These are phyloP conservation scores for Eimeria brunetti DNA, from an alignment of 169 alveolate species.

Conservation along the genomic window DNA sequence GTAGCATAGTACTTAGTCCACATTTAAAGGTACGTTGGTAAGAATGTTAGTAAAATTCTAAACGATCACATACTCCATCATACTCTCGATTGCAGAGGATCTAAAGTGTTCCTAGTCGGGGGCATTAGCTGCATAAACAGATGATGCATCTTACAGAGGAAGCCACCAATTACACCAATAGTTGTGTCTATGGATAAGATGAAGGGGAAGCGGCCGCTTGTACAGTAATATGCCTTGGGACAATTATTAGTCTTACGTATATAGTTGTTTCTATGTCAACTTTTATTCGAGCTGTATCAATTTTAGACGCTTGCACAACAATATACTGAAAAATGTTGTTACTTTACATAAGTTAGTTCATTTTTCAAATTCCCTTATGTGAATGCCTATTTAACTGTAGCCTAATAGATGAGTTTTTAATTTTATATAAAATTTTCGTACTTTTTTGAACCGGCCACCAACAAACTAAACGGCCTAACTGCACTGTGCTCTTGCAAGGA, in stretches of 20 bases:
- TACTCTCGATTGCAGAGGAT: not conserved
- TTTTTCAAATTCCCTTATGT: too few species aligned
- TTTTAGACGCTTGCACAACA: not conserved
- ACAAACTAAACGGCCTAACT: not conserved
- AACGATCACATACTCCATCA: not conserved
- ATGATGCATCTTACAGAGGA: not conserved
- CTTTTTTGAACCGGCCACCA: not conserved
- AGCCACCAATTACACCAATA: not conserved
- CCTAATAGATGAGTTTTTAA: too few species aligned
- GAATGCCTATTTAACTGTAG: too few species aligned
- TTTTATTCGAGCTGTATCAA: not conserved
- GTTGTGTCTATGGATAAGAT: not conserved
- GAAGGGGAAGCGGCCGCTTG: not conserved
- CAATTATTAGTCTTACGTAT: not conserved
- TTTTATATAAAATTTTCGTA: too few species aligned
- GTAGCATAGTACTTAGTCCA: not conserved
- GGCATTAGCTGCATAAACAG: not conserved
- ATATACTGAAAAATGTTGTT: not conserved
- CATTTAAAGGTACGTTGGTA: too few species aligned
- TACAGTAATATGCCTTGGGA: not conserved
- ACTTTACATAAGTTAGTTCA: too few species aligned
- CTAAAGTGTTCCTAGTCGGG: not conserved
- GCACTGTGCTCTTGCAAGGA: not conserved
- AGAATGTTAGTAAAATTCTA: not conserved
- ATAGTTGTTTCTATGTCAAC: not conserved